These are phyloP conservation scores for Mycoemilia scoparia DNA, from an alignment of 192 early-diverging fungal species.

Conservation along the genomic window DNA sequence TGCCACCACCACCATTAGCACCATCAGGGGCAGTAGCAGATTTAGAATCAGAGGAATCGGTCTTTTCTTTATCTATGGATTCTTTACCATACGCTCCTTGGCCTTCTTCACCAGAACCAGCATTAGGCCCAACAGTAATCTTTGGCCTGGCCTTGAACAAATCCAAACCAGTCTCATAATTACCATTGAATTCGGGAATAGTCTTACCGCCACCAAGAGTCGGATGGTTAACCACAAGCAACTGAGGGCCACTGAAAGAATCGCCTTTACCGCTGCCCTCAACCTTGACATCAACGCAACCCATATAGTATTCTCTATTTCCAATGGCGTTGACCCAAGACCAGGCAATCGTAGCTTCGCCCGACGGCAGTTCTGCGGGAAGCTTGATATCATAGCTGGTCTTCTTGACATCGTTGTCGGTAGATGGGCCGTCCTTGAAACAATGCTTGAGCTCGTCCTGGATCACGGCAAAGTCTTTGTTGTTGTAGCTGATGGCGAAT, in stretches of 20 bases:
- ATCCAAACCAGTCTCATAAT: background rate
- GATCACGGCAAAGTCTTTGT: conserved; percentile 38
- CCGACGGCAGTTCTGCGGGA: conserved; percentile 30
- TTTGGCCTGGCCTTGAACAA: conserved; percentile 13
- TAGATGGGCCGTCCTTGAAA: conserved; percentile 22
- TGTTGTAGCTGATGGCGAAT: conserved; percentile 42
- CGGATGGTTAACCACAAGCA: conserved; percentile 12
- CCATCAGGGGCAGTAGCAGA: no score
- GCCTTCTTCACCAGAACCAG: no score
- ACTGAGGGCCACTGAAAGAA: conserved; percentile 16
- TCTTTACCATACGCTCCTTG: no score
- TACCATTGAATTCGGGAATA: conserved; percentile 3
- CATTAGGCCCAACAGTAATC: conserved; percentile 28
- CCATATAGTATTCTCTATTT: conserved; percentile 38
- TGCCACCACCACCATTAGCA: no score
- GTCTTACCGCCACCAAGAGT: background rate
- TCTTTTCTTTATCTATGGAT: no score
- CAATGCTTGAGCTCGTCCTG: conserved; percentile 35
- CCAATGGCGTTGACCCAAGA: conserved; percentile 38
- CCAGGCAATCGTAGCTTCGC: conserved; percentile 33
- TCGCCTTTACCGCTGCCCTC: conserved; percentile 9
- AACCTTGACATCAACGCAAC: conserved; percentile 39
- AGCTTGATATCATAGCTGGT: conserved; percentile 25
- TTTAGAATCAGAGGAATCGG: no score
- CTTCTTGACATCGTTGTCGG: conserved; percentile 16